These are phyloP conservation scores for Globisporangium parvum DNA, from an alignment of 352 stramenopile species.

Conservation along the genomic window DNA sequence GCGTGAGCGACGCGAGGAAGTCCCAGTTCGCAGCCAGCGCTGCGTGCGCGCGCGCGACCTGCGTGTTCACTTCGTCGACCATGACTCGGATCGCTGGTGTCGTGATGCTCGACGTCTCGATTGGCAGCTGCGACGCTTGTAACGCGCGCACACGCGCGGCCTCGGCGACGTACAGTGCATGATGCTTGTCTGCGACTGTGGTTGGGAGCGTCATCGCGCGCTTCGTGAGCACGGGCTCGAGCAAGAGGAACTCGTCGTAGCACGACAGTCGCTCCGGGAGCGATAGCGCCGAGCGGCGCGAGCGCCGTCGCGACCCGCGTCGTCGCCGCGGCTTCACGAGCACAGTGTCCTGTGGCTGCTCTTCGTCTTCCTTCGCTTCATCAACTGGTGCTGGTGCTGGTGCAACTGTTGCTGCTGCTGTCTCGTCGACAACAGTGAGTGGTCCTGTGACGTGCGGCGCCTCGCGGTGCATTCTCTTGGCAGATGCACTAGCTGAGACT, in stretches of 20 bases:
- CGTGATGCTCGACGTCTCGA: slow-evolving; percentile 6
- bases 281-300: slow-evolving; percentile 8
- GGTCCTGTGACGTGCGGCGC: too few relatives aligned
- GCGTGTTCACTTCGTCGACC: slow-evolving; percentile 16
- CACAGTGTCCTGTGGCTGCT: neutral
- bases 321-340: slow-evolving; percentile 2
- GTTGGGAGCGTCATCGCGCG: neutral
- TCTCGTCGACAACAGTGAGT: neutral
- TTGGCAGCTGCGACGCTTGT: slow-evolving; percentile 2
- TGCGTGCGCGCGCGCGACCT: slow-evolving; percentile 7
- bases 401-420: too few relatives aligned
- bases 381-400: neutral
- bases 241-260: slow-evolving; percentile 11
- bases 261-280: slow-evolving; percentile 7
- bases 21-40: slow-evolving; percentile 12
- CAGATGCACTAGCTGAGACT: neutral
- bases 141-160: slow-evolving; percentile 6
- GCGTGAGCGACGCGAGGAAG: slow-evolving; percentile 10
- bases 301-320: slow-evolving; percentile 3
- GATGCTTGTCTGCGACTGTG: slow-evolving; percentile 7
- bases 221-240: slow-evolving; percentile 7
- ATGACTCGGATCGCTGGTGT: slow-evolving; percentile 14
- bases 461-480: too few relatives aligned
- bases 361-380: neutral
- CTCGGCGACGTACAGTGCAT: slow-evolving; percentile 3